Conservation (phyloP, 2,329 filamentous ascomycete genomes). For the Aschersonia sp. region DNA sequence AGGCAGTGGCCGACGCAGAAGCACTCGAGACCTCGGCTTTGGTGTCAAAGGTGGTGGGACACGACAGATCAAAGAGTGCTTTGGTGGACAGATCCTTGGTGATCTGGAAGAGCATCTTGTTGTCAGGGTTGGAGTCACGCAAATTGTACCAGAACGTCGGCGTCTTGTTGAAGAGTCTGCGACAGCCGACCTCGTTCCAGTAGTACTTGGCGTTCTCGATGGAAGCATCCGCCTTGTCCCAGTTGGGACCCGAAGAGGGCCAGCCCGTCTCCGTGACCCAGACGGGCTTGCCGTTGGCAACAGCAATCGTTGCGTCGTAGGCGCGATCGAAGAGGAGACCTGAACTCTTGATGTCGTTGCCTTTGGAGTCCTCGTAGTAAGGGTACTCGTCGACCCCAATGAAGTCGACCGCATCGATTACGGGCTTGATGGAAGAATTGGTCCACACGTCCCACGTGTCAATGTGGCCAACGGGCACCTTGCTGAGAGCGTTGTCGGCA, state of each 20-base stretch:
- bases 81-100: conserved; percentile 36
- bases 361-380: conserved; percentile 45
- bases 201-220: conserved; percentile 46
- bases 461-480: conserved; percentile 46
- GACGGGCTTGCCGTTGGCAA: conserved; percentile 36
- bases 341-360: conserved; percentile 40
- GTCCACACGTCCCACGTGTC: conserved; percentile 54
- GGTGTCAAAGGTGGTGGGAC: conserved; percentile 28
- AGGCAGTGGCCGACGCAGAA: conserved; percentile 2
- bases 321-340: conserved; percentile 38
- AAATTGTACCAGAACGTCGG: conserved; percentile 49
- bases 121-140: conserved; percentile 44
- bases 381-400: conserved; percentile 52
- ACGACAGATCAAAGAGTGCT: conserved; percentile 37
- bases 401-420: conserved; percentile 49
- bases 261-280: conserved; percentile 54
- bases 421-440: conserved; percentile 41
- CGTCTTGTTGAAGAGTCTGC: conserved; percentile 36
- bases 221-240: conserved; percentile 39
- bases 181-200: conserved; percentile 48
- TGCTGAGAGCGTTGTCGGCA: conserved; percentile 24
- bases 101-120: conserved; percentile 42
- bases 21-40: conserved; percentile 6
- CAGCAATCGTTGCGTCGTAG: conserved; percentile 27
- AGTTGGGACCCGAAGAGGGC: conserved; percentile 39